Evolutionary conservation across 768 basidiomycete species (phyloP).

Genomic region (Leccinum pellstonianum): DNA sequence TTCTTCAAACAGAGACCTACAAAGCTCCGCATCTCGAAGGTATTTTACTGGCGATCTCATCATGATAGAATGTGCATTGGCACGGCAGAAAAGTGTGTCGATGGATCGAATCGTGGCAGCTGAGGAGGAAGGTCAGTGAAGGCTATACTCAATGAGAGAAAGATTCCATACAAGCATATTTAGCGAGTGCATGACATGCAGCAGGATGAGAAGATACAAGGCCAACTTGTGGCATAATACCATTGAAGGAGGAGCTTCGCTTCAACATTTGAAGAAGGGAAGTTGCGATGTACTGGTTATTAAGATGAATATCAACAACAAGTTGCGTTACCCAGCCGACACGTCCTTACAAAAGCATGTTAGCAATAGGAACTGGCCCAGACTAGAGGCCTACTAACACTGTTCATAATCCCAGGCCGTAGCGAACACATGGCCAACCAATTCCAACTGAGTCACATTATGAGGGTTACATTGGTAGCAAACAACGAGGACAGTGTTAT

Average conservation of each 20-base stretch:
- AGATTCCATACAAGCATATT: neutral
- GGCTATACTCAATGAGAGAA: constrained; percentile 2
- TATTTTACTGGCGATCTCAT: neutral
- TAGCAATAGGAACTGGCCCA: neutral
- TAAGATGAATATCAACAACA: neutral
- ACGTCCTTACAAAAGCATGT: neutral
- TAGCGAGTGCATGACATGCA: constrained; percentile 2
- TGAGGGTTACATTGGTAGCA: neutral
- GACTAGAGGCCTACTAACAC: neutral
- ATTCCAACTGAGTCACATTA: neutral
- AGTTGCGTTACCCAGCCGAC: neutral
- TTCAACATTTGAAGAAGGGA: neutral
- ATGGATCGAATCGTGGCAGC: neutral
- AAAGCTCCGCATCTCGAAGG: constrained; percentile 1
- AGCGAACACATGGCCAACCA: neutral
- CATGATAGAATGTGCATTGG: neutral
- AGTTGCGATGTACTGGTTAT: neutral
- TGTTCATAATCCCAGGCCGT: neutral
- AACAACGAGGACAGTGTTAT: neutral
- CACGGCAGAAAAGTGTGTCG: constrained; percentile 1
- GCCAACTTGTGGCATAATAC: neutral
- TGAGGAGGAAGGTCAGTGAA: constrained; percentile 3
- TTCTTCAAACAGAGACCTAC: constrained; percentile 3
- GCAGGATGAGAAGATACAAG: constrained; percentile 4
- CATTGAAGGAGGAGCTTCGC: neutral